Evolutionary conservation across 1,284 basidiomycete genomes (phyloP).

Genomic region (Sporisorium iseilematis-ciliati): DNA sequence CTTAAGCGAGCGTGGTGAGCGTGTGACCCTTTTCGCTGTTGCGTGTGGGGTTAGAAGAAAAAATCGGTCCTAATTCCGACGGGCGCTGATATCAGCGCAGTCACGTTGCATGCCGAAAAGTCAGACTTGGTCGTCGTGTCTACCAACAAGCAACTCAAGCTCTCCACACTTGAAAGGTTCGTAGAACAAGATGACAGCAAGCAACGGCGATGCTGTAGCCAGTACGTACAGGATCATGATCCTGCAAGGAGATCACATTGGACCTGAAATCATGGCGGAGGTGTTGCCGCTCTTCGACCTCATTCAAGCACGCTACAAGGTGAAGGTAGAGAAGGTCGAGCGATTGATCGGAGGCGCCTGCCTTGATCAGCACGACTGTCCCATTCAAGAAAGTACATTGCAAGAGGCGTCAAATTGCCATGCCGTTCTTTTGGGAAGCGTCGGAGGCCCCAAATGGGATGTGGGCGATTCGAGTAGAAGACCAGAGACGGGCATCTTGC

Average conservation of each 20-base stretch:
- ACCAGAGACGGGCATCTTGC: slow-evolving; percentile 90
- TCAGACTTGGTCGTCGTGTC: not conserved
- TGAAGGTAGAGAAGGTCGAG: slow-evolving; percentile 74
- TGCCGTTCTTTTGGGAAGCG: slow-evolving; percentile 77
- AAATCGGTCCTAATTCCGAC: slow-evolving; percentile 10
- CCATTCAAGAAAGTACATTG: slow-evolving; percentile 74
- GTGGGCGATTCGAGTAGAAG: slow-evolving; percentile 79
- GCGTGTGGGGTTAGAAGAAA: not conserved
- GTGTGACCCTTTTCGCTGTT: not conserved
- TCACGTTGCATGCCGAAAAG: not conserved
- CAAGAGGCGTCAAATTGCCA: slow-evolving; percentile 79
- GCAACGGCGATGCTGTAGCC: not conserved
- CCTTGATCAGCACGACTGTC: slow-evolving; percentile 42
- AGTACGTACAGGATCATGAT: slow-evolving; percentile 78
- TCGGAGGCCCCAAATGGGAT: slow-evolving; percentile 98
- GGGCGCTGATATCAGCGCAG: not conserved
- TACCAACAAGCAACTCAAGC: no score
- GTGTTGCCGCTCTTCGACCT: slow-evolving; percentile 86
- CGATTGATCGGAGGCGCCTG: slow-evolving; percentile 34
- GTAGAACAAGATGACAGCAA: slow-evolving; percentile 15
- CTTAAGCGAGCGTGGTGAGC: no score
- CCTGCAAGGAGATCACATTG: slow-evolving; percentile 95
- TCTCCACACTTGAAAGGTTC: not conserved
- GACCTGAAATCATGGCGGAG: slow-evolving; percentile 89
- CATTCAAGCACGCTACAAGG: slow-evolving; percentile 76